These are phyloP conservation scores for Lachnellula subtilissima DNA, from an alignment of 2,329 filamentous ascomycete species.

Conservation along the genomic window DNA sequence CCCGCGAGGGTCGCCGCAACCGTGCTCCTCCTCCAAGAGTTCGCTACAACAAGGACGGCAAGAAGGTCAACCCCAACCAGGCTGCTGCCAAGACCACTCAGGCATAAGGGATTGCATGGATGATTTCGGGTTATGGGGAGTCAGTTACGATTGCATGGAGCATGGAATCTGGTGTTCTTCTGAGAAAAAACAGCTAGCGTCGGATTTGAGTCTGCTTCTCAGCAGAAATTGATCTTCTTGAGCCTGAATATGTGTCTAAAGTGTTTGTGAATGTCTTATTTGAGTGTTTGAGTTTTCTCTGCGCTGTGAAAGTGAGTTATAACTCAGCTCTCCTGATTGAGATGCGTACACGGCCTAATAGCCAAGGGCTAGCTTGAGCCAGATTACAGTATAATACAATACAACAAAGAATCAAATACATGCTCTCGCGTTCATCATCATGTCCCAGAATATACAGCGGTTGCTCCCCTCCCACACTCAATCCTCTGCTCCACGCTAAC, in stretches of 20 bases:
- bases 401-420: not conserved
- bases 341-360: slow-evolving; percentile 1
- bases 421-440: slow-evolving; percentile 11
- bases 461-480: slow-evolving; percentile 78
- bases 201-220: slow-evolving; percentile 15
- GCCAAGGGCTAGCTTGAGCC: not conserved
- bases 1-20: slow-evolving; percentile 95
- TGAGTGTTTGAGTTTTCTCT: not conserved
- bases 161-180: slow-evolving; percentile 15
- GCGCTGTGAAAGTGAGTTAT: not conserved
- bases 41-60: slow-evolving; percentile 99
- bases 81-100: slow-evolving; percentile 33
- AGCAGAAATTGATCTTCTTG: slow-evolving; percentile 1
- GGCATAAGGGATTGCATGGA: slow-evolving; percentile 20
- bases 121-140: slow-evolving; percentile 15
- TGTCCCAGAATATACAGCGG: slow-evolving; percentile 70
- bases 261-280: not conserved
- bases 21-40: slow-evolving; percentile 95
- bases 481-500: slow-evolving; percentile 80
- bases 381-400: not conserved
- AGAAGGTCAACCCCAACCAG: slow-evolving; percentile 74
- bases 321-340: not conserved
- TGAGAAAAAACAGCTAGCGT: slow-evolving; percentile 11
- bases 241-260: not conserved
- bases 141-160: slow-evolving; percentile 10